Evolutionary conservation across 2,329 filamentous ascomycete species (phyloP), one percentile per base, ranked within the genome.

Genomic region (Corinectria fuckeliana): DNA sequence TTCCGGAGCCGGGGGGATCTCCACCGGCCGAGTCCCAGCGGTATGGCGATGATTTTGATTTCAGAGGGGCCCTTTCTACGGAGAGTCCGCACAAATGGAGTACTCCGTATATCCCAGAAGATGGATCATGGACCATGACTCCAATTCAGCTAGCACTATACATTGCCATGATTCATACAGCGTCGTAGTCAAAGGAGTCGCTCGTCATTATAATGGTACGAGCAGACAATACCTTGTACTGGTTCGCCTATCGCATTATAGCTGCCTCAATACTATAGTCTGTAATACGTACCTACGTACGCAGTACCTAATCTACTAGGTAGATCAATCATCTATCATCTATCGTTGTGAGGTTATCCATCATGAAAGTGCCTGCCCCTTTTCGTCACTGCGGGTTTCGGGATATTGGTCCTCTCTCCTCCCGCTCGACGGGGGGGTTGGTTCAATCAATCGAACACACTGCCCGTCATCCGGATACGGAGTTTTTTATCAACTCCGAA

Each of bases 21-120:
- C 53, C 58, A 60, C 53, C 58, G 58, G 58, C 58, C 58, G 58
- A 56, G 57, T 56, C 53, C 48, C 52, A 52, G 41, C 49, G 39
- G 49, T 18, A 52, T 52, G 41, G 55, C 21, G 47, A 57, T 50
- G 48, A 28, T 50, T 28, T n/a, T 49, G 23, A 32, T 32, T 45
- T 2, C 36, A 56, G 34, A n/a, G n/a, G n/a, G n/a, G n/a, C n/a
- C n/a, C n/a, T 34, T 18, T 32, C 42, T 39, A 48, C 32, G 16
- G 32, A 3, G 32, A 16, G 32, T 36, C n/a, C 32, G n/a, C 7
- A 16, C 32, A 36, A 36, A 16, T 36, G 16, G 18, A 6, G 14
- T 9, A 9, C 32, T 34, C 32, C 32, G 32, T n/a, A n/a, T 25
- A 26, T 44, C 41, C 39, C 13, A 10, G 23, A n/a, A 44, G 21